Conservation (phyloP, 2,329 filamentous ascomycete species). For the Rosellinia necatrix region DNA sequence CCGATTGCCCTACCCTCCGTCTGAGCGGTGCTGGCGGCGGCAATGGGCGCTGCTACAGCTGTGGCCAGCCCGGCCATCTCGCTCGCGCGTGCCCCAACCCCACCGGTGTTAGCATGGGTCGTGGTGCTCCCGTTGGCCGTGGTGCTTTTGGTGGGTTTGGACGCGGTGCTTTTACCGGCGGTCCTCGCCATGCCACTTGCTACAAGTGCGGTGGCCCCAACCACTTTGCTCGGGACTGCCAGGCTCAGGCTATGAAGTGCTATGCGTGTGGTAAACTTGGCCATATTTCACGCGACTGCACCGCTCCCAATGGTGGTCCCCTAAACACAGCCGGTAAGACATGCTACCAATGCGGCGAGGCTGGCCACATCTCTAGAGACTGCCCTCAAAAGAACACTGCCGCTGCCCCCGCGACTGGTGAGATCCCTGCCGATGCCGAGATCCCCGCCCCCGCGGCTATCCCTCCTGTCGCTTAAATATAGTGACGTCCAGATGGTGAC, state of each 20-base stretch:
- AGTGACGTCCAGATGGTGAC: conserved; percentile 12
- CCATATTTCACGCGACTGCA: conserved; percentile 93
- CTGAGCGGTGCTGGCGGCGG: conserved; percentile 80
- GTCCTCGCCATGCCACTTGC: conserved; percentile 71
- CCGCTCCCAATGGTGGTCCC: conserved; percentile 92
- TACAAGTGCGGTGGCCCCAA: conserved; percentile 86
- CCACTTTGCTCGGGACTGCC: conserved; percentile 97
- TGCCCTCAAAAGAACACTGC: conserved; percentile 72
- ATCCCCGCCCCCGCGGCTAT: conserved; percentile 36
- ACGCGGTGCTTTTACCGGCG: conserved; percentile 76
- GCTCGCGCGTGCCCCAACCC: conserved; percentile 88
- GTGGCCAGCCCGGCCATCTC: conserved; percentile 89
- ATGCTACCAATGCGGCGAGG: conserved; percentile 96
- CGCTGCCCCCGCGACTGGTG: conserved; percentile 30
- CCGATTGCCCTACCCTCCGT: conserved; percentile 95
- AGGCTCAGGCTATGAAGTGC: conserved; percentile 98
- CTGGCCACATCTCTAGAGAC: conserved; percentile 94
- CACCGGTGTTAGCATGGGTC: conserved; percentile 63
- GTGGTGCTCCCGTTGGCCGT: conserved; percentile 70
- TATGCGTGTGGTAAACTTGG: conserved; percentile 95
- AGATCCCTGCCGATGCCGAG: conserved; percentile 45
- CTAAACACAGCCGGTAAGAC: conserved; percentile 97
- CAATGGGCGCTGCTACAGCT: conserved; percentile 94
- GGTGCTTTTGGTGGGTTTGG: conserved; percentile 67
- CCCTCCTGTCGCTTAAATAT: conserved; percentile 40